Conservation (phyloP, 163 green algal genomes). For the Scenedesmus sp. region DNA sequence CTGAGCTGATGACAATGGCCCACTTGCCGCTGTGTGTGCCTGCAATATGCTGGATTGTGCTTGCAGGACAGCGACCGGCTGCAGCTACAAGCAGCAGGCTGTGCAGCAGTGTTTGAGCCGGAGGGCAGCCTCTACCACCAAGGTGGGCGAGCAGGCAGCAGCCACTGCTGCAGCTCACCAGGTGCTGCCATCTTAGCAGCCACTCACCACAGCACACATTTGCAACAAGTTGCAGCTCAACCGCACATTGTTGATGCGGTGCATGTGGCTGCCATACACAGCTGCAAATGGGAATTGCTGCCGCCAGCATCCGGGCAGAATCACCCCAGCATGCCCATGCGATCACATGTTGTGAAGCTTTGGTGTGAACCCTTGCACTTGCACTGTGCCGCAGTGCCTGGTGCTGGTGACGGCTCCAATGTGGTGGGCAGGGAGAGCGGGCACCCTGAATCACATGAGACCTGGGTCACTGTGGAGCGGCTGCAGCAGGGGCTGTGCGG, state of each 20-base stretch:
- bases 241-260: background rate
- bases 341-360: too few species aligned
- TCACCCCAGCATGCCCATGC: too few species aligned
- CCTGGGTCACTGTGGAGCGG: constrained; percentile 79
- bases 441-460: constrained; percentile 76
- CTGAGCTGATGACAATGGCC: background rate
- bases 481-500: constrained; percentile 90
- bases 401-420: constrained; percentile 54
- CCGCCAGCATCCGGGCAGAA: too few species aligned
- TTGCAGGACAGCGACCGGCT: constrained; percentile 78
- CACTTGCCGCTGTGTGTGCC: background rate
- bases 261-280: too few species aligned
- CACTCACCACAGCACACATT: background rate
- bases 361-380: too few species aligned
- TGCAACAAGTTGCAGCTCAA: background rate
- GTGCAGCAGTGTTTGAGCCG: constrained; percentile 88
- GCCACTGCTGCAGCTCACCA: background rate
- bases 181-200: background rate
- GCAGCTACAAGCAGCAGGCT: constrained; percentile 80
- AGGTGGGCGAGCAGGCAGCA: constrained; percentile 18
- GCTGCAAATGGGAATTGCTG: too few species aligned
- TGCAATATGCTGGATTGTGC: background rate
- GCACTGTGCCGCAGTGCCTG: constrained; percentile 6
- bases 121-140: constrained; percentile 77
- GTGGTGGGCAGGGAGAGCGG: constrained; percentile 67